Evolutionary conservation across 139 green algal species (phyloP).

Genomic region (Chlamydomonas sphaeroides): DNA sequence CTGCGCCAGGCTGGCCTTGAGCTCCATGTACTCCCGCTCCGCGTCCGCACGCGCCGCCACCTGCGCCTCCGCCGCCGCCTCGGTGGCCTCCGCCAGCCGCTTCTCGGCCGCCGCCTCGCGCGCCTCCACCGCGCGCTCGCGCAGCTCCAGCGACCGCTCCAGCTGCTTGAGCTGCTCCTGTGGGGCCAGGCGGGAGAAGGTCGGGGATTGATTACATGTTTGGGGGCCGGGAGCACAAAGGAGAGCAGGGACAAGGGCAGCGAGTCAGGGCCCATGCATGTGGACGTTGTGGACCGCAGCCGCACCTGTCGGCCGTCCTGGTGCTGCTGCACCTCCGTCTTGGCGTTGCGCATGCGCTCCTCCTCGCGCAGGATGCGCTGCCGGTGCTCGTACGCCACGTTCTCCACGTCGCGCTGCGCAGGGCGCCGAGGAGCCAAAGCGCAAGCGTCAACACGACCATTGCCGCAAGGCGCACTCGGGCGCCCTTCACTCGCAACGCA

Average conservation of each 20-base stretch:
- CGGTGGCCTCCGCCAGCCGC: constrained; percentile 44
- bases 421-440: no score
- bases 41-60: constrained; percentile 29
- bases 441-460: no score
- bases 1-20: constrained; percentile 41
- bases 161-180: constrained; percentile 59
- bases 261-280: no score
- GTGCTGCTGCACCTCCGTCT: constrained; percentile 38
- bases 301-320: constrained; percentile 44
- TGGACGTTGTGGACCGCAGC: no score
- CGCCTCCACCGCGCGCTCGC: constrained; percentile 52
- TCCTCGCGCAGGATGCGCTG: constrained; percentile 64
- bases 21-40: constrained; percentile 61
- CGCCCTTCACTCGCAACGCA: no score
- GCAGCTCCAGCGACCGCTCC: constrained; percentile 52
- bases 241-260: no score
- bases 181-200: not conserved
- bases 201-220: no score
- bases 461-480: no score
- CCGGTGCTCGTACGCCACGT: constrained; percentile 53
- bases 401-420: constrained; percentile 65
- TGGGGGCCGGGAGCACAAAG: no score
- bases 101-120: constrained; percentile 54
- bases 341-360: constrained; percentile 48
- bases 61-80: constrained; percentile 35